Evolutionary conservation across 2,329 filamentous ascomycete genomes (phyloP), one percentile per base, ranked within the genome.

Genomic region (Incumbomyces delicatus): DNA sequence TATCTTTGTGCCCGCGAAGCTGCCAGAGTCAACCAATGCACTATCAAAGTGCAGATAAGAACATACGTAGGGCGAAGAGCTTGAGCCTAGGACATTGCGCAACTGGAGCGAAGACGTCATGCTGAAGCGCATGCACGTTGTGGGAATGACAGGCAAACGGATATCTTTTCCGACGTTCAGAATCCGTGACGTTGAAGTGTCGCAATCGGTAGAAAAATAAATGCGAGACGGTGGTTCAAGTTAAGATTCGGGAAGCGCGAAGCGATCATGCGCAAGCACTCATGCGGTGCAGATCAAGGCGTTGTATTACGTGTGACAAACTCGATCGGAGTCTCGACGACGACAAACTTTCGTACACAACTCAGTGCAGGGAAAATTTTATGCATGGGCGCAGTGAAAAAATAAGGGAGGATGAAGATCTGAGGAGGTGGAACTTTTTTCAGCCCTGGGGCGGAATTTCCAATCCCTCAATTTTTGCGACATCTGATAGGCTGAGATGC

Each of bases 1-100:
- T 94, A 57, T 83, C 72, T 63, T 81, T 78, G 62, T 94, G 87
- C 41, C 76, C 79, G 47, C 81, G 79, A 36, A 90, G 78, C 75
- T 79, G 51, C 18, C 30, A 11, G 30, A 11, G 42, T 52, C 37
- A 54, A 50, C 13, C 20, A n/a, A 37, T 5, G 18, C 31, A 11
- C 11, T 17, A 2, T 8, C 18, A 16, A 20, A 14, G 10, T 16
- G 16, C 18, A 34, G 16, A 18, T n/a, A 17, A 32, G 29, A 31
- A 62, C 72, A 66, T 60, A 84, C 80, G 68, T 85, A 85, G 47
- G 81, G 80, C 56, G 78, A 83, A 57, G 47, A 80, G 71, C 53
- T 75, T 71, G 50, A 50, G 13, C 49, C 52, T 40, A 56, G 41
- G 27, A 41, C 49, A 51, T 57, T 56, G 17, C 51, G 50, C 41